Conservation (phyloP, 2,329 filamentous ascomycete species). For the Hypoxylon sp. region DNA sequence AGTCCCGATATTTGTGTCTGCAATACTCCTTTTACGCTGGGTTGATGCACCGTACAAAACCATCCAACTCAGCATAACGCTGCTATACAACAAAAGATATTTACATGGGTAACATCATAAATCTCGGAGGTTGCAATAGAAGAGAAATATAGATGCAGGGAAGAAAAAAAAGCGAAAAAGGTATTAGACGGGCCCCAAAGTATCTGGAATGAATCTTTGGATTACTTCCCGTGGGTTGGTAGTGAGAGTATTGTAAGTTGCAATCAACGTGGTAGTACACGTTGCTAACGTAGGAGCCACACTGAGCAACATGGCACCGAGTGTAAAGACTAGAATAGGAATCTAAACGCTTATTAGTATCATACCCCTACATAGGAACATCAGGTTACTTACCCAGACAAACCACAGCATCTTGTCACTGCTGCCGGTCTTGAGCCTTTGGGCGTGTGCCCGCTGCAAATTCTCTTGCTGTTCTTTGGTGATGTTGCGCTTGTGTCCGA, state of each 20-base stretch:
- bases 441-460: slow-evolving; percentile 66
- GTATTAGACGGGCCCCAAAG: slow-evolving; percentile 9
- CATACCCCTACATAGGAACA: neutral
- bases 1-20: neutral
- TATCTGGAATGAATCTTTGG: slow-evolving; percentile 8
- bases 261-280: slow-evolving; percentile 27
- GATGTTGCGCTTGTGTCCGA: slow-evolving; percentile 69
- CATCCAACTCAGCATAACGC: slow-evolving; percentile 15
- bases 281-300: slow-evolving; percentile 44
- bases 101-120: slow-evolving; percentile 8
- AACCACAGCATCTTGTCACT: slow-evolving; percentile 73
- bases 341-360: slow-evolving; percentile 45
- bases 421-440: slow-evolving; percentile 69
- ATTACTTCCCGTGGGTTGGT: slow-evolving; percentile 35
- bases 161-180: neutral
- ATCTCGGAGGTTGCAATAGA: neutral
- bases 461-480: slow-evolving; percentile 72
- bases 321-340: slow-evolving; percentile 49
- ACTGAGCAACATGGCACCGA: slow-evolving; percentile 49
- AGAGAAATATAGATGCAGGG: slow-evolving; percentile 2
- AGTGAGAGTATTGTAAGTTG: slow-evolving; percentile 26
- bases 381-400: slow-evolving; percentile 64
- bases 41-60: slow-evolving; percentile 5
- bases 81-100: slow-evolving; percentile 23
- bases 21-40: neutral